Conservation (phyloP, 179 eudicot genomes). For the Spergularia azorica region DNA sequence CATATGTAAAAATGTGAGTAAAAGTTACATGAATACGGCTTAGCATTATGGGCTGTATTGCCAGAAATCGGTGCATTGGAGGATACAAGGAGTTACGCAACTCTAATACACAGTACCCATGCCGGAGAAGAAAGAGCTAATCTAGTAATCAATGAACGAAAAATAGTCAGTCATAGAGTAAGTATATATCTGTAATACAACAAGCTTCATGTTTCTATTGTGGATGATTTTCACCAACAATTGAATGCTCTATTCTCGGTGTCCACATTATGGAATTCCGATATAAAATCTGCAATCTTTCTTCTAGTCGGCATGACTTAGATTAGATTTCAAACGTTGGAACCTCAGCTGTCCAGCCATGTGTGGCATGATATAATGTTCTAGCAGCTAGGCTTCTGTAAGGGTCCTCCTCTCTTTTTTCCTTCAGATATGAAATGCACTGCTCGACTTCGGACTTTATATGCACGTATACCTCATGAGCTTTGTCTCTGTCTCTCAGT, state of each 20-base stretch:
- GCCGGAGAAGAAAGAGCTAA: too few relatives aligned
- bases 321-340: slow-evolving; percentile 58
- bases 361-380: slow-evolving; percentile 45
- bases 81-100: too few relatives aligned
- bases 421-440: slow-evolving; percentile 60
- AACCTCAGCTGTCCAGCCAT: slow-evolving; percentile 53
- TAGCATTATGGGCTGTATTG: too few relatives aligned
- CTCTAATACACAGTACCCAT: too few relatives aligned
- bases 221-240: background rate
- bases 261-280: background rate
- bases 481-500: slow-evolving; percentile 48
- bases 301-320: background rate
- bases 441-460: slow-evolving; percentile 70
- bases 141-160: too few relatives aligned
- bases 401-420: slow-evolving; percentile 70
- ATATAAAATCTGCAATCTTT: background rate
- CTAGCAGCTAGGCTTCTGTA: slow-evolving; percentile 59
- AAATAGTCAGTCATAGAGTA: too few relatives aligned
- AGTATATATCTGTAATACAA: too few relatives aligned
- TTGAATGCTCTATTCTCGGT: background rate
- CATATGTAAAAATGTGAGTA: too few relatives aligned
- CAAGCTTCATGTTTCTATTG: too few relatives aligned
- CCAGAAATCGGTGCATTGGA: too few relatives aligned
- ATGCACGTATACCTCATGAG: slow-evolving; percentile 58
- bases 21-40: too few relatives aligned